A percentile compares a stretch with the other conserved stretches of the same genome.
These are phyloP conservation scores for Colletotrichum euphorbiae DNA, from an alignment of 2,329 filamentous ascomycete genomes.

Conservation along the genomic window DNA sequence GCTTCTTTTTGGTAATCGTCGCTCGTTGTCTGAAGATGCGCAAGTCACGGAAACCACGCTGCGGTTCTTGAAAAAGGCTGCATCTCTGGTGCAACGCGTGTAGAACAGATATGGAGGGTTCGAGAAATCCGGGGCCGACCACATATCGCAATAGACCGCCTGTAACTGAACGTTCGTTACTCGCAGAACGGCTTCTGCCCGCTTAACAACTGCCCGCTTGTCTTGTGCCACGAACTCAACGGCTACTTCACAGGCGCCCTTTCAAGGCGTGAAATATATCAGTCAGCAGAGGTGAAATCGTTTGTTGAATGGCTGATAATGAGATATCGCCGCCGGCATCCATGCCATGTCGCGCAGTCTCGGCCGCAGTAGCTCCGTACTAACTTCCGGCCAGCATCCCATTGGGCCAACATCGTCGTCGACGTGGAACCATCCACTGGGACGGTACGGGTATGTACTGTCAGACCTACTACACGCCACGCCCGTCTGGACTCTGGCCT, in stretches of 20 bases:
- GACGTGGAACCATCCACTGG: constrained; percentile 31
- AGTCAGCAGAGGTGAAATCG: background rate
- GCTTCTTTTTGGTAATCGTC: background rate
- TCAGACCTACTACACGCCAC: constrained; percentile 20
- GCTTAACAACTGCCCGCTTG: background rate
- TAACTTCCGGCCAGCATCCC: constrained; percentile 21
- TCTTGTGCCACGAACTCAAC: constrained; percentile 1
- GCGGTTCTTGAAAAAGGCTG: constrained; percentile 1
- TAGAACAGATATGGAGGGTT: too few species aligned
- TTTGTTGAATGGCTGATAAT: constrained; percentile 9
- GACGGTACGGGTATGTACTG: constrained; percentile 7
- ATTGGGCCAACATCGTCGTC: constrained; percentile 29
- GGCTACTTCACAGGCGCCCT: background rate
- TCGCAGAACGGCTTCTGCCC: background rate
- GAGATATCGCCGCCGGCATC: constrained; percentile 12
- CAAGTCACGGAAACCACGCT: background rate
- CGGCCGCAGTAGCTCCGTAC: background rate
- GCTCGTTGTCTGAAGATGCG: background rate
- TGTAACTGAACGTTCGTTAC: background rate
- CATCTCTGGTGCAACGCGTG: background rate
- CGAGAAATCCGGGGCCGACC: constrained; percentile 34
- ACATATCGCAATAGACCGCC: background rate
- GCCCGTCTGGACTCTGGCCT: constrained; percentile 35
- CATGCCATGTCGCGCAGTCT: constrained; percentile 27
- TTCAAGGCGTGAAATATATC: background rate